phyloP scores from a whole-genome alignment of 2,329 filamentous ascomycete genomes.

The Plenodomus lindquistii region DNA sequence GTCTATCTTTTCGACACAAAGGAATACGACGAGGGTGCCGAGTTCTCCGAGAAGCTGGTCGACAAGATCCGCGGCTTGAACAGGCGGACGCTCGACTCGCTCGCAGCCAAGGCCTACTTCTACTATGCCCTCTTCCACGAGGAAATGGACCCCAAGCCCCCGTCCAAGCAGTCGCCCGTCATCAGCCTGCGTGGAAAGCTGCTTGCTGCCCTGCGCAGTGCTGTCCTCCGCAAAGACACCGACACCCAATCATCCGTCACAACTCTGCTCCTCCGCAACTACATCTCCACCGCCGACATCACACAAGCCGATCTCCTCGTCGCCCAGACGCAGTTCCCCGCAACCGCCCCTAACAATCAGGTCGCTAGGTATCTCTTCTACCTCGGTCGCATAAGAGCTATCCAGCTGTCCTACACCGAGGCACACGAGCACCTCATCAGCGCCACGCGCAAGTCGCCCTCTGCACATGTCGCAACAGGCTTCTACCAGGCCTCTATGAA shows the following conservation, averaged over 20 bases:
- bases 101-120: slow-evolving; percentile 95
- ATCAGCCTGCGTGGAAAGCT: slow-evolving; percentile 85
- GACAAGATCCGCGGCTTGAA: slow-evolving; percentile 88
- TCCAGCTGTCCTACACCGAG: slow-evolving; percentile 95
- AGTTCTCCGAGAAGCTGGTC: slow-evolving; percentile 82
- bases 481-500: slow-evolving; percentile 97
- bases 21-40: slow-evolving; percentile 75
- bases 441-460: slow-evolving; percentile 92
- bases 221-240: slow-evolving; percentile 94
- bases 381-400: slow-evolving; percentile 91
- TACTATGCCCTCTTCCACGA: slow-evolving; percentile 97
- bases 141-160: slow-evolving; percentile 82
- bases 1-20: slow-evolving; percentile 88
- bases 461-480: slow-evolving; percentile 83
- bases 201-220: slow-evolving; percentile 85
- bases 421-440: slow-evolving; percentile 92
- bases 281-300: slow-evolving; percentile 94
- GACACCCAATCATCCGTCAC: slow-evolving; percentile 98
- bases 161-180: slow-evolving; percentile 84
- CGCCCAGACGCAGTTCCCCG: slow-evolving; percentile 92
- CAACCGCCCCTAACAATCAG: slow-evolving; percentile 95
- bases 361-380: slow-evolving; percentile 98
- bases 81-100: slow-evolving; percentile 88
- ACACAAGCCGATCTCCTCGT: slow-evolving; percentile 94
- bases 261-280: slow-evolving; percentile 91